Evolutionary conservation across 768 basidiomycete species (phyloP).

Genomic region (Xerocomus brunneocitrinus): DNA sequence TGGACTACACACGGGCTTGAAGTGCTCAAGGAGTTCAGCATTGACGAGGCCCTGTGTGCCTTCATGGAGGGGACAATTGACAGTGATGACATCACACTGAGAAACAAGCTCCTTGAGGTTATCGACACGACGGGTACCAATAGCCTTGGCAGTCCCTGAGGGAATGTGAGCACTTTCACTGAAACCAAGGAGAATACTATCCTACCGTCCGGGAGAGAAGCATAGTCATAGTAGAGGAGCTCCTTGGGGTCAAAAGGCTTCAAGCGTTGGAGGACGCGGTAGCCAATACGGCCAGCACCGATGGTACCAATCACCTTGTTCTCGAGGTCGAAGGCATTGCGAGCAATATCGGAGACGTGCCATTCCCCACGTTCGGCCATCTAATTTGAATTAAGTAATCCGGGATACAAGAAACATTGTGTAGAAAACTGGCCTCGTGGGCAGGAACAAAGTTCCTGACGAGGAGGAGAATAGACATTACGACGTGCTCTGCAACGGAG

Average conservation of each 20-base stretch:
- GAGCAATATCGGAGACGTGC: slow-evolving; percentile 77
- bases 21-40: slow-evolving; percentile 71
- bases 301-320: slow-evolving; percentile 89
- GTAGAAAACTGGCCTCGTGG: slow-evolving; percentile 52
- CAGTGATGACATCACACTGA: slow-evolving; percentile 75
- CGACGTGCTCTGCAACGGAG: slow-evolving; percentile 84
- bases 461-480: slow-evolving; percentile 85
- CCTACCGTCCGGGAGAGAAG: slow-evolving; percentile 57
- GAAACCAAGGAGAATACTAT: background rate
- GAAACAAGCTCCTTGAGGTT: slow-evolving; percentile 58
- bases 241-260: slow-evolving; percentile 84
- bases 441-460: slow-evolving; percentile 86
- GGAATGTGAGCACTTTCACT: background rate
- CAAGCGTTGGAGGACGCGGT: slow-evolving; percentile 79
- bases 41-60: slow-evolving; percentile 76
- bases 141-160: slow-evolving; percentile 57
- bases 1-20: slow-evolving; percentile 45
- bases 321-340: slow-evolving; percentile 83
- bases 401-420: background rate
- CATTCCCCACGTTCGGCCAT: slow-evolving; percentile 82
- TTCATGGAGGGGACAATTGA: slow-evolving; percentile 84
- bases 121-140: slow-evolving; percentile 68
- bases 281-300: slow-evolving; percentile 76
- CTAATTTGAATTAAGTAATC: slow-evolving; percentile 26
- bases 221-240: slow-evolving; percentile 83